Evolutionary conservation across 2,329 filamentous ascomycete genomes (phyloP), one percentile per base, ranked within the genome.

Genomic region (Penicillium occitanis): DNA sequence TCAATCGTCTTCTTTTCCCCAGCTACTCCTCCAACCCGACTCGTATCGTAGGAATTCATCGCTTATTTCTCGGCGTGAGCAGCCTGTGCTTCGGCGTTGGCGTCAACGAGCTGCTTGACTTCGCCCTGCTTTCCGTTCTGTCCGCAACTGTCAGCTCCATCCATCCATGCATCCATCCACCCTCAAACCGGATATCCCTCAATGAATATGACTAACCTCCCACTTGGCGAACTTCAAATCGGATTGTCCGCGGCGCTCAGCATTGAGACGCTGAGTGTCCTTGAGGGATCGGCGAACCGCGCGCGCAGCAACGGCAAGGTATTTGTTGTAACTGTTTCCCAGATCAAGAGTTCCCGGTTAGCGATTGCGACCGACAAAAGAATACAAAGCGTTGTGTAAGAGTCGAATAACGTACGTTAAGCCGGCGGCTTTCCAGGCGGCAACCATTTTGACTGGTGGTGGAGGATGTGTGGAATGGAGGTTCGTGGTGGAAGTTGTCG

Each of bases 71-170:
- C 77, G 68, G 78, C 73, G 59, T 79, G 71, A 63, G 82, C 78
- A 63, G 81, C 78, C 68, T 76, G 74, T 73, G 82, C 78, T 64
- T 82, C 82, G 68, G 80, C 77, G 76, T 87, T 86, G 68, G 84
- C 86, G 66, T 80, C 75, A 67, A 81, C 87, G 72, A 97, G 83
- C 78, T 85, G 88, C 87, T 91, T 91, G 77, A 84, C 73, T 58
- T 98, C 94, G 79, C 92, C 91, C 85, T 96, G 92, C 88, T 97
- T 97, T 86, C 95, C 95, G 84, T 93, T 92, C 95, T 98, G 81
- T 80, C 67, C 67, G 66, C 65, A 66, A 58, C 22, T 33, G 40
- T 60, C 40, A 60, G 57, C 35, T 33, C 37, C 48, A 14, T 28
- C 30, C 33, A 37, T 37, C 22, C 3, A 22, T 35, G 2, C 25